phyloP scores from a whole-genome alignment of 139 green algal species.

The Medakamo hakoo region DNA sequence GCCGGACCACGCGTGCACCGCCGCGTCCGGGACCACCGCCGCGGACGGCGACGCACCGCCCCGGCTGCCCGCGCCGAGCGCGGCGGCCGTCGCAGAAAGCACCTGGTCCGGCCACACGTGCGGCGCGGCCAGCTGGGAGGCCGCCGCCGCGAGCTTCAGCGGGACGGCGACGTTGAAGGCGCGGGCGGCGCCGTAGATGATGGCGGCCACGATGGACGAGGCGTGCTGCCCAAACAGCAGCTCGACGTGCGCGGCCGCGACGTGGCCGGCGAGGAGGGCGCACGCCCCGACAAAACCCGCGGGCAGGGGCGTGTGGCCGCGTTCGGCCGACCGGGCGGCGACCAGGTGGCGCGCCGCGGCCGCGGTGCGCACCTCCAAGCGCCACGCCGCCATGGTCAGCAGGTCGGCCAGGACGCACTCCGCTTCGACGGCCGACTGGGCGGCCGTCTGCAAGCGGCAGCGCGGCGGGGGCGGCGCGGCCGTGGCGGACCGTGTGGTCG shows the following conservation, averaged over 20 bases:
- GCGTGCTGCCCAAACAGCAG: conserved; percentile 15
- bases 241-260: not conserved
- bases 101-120: not conserved
- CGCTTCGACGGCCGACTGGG: not conserved
- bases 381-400: not conserved
- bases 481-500: no score
- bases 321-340: not conserved
- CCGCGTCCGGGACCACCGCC: not conserved
- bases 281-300: not conserved
- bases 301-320: not conserved
- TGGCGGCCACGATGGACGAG: conserved; percentile 10
- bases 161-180: not conserved
- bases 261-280: not conserved
- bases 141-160: no score
- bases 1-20: no score
- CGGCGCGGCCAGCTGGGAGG: no score
- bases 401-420: not conserved
- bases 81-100: not conserved
- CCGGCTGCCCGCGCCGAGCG: no score
- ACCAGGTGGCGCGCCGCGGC: not conserved
- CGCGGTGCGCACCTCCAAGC: not conserved
- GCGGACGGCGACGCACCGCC: no score
- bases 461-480: no score
- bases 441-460: not conserved
- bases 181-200: conserved; percentile 5